Base-by-base conservation (phyloP, 176 grass and related monocot genomes). In the Oryza longistaminata region DNA sequence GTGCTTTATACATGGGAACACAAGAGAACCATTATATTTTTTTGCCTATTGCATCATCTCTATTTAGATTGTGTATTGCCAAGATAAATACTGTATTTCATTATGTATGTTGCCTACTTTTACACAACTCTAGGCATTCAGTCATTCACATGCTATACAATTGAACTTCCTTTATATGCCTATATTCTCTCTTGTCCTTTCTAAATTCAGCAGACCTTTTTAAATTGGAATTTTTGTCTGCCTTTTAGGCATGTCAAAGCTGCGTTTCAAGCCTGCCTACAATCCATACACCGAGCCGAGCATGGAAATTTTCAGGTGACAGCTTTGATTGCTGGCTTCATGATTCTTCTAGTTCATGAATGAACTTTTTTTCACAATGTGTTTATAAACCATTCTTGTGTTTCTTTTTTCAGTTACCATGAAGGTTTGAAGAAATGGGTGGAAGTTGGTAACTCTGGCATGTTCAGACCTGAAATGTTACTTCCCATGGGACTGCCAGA, bases 381-480 rank as follows among this genome's bases (percentile, higher is more conserved):
- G 21, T 21, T 62, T 13, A 62, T 24, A 62, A 24, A 39, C 77
- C 17, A 66, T 80, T 31, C 10, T 68, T 62, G 48, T 33, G 27
- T 78, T 68, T 90, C 8, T 84, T 8, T 40, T 79, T 88, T 65
- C 87, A 99, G 96, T 89, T 99, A 99, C 60, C 96, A 99, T 3
- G 90, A 99, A 31, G 93, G 86, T 68, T 85, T 99, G 11, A 85
- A 95, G 80, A 99, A 99, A 88, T 99, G 96, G 96, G 93, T 99
- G 3, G 96, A 99, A 73, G 76, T 99, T 13, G 96, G 96, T 75
- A 99, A 96, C 81, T 99, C 96, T 7, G 93, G 91, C 81, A 99
- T 99, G 96, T 99, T 99, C 61, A 95, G 91, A 62, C 96, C 96
- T 49, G 96, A 99, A 82, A 96, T 99, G 96, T 84, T 99, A 70